Conservation (phyloP, 2,329 filamentous ascomycete species). For the Colletotrichum siamense region DNA sequence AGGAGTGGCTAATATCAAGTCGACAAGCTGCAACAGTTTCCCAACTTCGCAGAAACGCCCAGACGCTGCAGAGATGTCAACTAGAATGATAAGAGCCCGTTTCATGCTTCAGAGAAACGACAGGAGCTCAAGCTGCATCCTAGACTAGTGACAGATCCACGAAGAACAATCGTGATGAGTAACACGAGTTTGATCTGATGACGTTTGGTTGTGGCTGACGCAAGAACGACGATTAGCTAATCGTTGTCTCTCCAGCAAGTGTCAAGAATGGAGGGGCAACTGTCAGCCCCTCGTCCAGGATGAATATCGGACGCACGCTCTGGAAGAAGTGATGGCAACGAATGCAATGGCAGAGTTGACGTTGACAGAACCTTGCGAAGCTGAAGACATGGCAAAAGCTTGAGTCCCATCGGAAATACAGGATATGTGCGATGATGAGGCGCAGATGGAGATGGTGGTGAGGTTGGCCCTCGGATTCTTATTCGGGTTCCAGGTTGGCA, state of each 20-base stretch:
- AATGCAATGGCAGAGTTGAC: not conserved
- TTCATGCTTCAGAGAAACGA: not conserved
- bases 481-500: conserved; percentile 14
- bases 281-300: not conserved
- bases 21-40: not conserved
- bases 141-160: not conserved
- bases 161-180: not conserved
- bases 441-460: not conserved
- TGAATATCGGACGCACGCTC: not conserved
- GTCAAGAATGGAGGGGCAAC: not conserved
- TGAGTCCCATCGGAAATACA: not conserved
- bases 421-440: not conserved
- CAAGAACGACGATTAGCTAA: not conserved
- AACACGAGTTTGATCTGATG: not conserved
- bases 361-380: not conserved
- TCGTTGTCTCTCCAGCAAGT: not conserved
- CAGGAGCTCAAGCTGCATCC: not conserved
- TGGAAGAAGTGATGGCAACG: not conserved
- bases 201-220: not conserved
- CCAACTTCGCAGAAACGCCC: not conserved
- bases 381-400: not conserved
- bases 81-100: not conserved
- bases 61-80: not conserved
- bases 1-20: not conserved
- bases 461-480: conserved; percentile 16